Conservation (phyloP, 2,329 filamentous ascomycete genomes). For the Colletotrichum endophyticum region DNA sequence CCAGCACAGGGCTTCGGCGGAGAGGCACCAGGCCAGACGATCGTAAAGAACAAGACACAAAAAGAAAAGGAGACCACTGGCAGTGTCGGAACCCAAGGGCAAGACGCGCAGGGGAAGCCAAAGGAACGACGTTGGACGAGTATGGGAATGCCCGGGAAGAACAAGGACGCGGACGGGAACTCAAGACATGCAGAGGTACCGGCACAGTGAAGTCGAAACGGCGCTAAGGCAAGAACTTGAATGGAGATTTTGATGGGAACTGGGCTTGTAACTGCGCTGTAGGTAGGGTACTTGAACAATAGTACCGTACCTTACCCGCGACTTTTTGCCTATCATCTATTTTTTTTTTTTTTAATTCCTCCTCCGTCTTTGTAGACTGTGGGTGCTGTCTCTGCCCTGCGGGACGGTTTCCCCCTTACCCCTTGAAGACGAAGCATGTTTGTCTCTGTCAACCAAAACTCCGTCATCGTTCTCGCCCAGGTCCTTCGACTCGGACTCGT, state of each 20-base stretch:
- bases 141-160: conserved; percentile 3
- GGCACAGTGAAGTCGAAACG: conserved; percentile 9
- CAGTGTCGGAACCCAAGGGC: background rate
- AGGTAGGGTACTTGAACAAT: background rate
- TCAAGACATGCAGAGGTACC: conserved; percentile 6
- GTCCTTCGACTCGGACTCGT: background rate
- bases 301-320: background rate
- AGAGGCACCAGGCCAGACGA: background rate
- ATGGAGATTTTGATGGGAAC: conserved; percentile 12
- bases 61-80: background rate
- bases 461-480: background rate
- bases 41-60: background rate
- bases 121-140: background rate
- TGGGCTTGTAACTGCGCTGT: background rate
- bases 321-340: background rate
- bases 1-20: background rate
- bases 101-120: background rate
- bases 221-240: conserved; percentile 1
- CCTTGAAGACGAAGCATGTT: background rate
- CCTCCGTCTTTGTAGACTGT: background rate
- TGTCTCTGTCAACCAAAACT: background rate
- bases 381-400: background rate
- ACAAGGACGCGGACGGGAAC: background rate
- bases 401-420: background rate
- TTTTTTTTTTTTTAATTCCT: background rate